These are phyloP conservation scores for Aspergillus ochraceoroseus DNA, from an alignment of 2,329 filamentous ascomycete genomes.

Conservation along the genomic window DNA sequence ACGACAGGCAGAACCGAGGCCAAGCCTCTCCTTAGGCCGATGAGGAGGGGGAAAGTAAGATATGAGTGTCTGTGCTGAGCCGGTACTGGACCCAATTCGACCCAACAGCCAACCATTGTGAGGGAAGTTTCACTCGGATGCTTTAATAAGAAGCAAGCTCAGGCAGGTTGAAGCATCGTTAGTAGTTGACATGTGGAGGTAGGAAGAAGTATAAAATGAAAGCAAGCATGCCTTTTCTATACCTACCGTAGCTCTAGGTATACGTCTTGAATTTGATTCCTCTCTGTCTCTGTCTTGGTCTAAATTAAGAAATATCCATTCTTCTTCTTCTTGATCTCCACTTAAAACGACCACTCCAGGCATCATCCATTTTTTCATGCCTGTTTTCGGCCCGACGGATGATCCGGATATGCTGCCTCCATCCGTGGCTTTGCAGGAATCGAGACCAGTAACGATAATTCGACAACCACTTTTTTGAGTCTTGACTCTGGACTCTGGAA, in stretches of 20 bases:
- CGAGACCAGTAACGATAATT: constrained; percentile 20
- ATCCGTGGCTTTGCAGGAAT: constrained; percentile 19
- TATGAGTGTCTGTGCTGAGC: constrained; percentile 17
- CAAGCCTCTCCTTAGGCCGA: constrained; percentile 16
- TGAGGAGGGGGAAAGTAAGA: constrained; percentile 11
- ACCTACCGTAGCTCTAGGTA: no score
- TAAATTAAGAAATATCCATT: no score
- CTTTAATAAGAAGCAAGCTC: constrained; percentile 15
- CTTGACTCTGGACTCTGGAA: no score
- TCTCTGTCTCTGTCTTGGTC: no score
- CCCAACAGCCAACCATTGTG: constrained; percentile 12
- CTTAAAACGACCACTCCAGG: constrained; percentile 8
- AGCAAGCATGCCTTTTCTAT: constrained; percentile 5
- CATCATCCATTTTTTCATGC: constrained; percentile 7
- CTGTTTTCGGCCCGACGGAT: constrained; percentile 18
- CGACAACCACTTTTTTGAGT: constrained; percentile 2
- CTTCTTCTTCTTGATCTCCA: no score
- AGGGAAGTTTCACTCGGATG: constrained; percentile 10
- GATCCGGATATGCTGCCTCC: constrained; percentile 19
- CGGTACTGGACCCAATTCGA: constrained; percentile 16
- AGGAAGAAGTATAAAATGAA: constrained; percentile 1
- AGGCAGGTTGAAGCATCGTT: background rate
- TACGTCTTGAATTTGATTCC: no score
- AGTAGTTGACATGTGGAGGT: no score
- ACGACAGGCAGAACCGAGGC: constrained; percentile 11